Percentiles rank a stretch among this genome's conserved stretches.
These are phyloP conservation scores for Crithidia brevicula DNA, from an alignment of 208 protist genomes.

Conservation along the genomic window DNA sequence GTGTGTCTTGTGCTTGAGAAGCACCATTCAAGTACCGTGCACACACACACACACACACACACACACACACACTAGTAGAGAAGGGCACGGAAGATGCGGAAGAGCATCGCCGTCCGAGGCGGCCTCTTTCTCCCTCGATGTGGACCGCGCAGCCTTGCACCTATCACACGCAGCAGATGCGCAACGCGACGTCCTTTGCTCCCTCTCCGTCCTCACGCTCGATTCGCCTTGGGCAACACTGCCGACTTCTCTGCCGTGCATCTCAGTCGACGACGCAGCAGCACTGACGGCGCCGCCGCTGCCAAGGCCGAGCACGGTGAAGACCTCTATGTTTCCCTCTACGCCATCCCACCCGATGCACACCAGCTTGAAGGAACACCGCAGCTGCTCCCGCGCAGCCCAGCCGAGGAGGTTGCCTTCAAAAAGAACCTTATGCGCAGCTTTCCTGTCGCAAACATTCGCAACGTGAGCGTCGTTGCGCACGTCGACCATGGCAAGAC, in stretches of 20 bases:
- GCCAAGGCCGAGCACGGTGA: conserved; percentile 14
- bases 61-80: too few species aligned
- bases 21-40: too few species aligned
- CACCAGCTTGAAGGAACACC: conserved; percentile 33
- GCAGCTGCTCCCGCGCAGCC: conserved; percentile 35
- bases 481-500: conserved; percentile 95
- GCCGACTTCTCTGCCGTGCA: background rate
- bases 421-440: conserved; percentile 45
- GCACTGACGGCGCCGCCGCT: background rate
- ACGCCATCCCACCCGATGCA: conserved; percentile 39
- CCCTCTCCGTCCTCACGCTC: too few species aligned
- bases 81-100: too few species aligned
- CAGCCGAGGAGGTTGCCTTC: conserved; percentile 41
- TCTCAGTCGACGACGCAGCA: background rate
- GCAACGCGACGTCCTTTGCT: too few species aligned
- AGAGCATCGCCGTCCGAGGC: background rate
- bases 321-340: conserved; percentile 34
- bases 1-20: too few species aligned
- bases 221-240: too few species aligned
- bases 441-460: conserved; percentile 71
- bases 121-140: too few species aligned
- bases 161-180: too few species aligned
- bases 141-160: too few species aligned
- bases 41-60: too few species aligned
- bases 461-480: conserved; percentile 92